Percentiles rank a stretch among this genome's conserved stretches.
These are phyloP conservation scores for Spatholobus suberectus DNA, from an alignment of 306 rosid species.

Conservation along the genomic window DNA sequence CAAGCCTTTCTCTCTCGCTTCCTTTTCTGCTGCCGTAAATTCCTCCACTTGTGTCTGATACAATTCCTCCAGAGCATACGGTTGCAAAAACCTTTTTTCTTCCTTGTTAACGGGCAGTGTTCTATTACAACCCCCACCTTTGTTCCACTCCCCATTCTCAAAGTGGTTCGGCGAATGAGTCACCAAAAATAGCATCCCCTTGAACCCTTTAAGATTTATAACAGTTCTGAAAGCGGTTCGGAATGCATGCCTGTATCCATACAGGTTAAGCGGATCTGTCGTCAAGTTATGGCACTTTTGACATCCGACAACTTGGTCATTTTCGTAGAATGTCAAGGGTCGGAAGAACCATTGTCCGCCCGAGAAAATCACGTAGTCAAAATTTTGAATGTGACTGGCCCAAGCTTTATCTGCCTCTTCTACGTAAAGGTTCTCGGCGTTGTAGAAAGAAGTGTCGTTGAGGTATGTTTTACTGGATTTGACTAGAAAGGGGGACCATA, in stretches of 20 bases:
- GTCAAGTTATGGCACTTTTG: constrained; percentile 53
- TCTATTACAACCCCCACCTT: constrained; percentile 79
- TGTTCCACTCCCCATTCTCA: constrained; percentile 78
- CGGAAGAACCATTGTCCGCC: constrained; percentile 93
- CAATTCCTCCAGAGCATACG: constrained; percentile 47
- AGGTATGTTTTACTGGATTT: constrained; percentile 53
- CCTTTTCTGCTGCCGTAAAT: constrained; percentile 48
- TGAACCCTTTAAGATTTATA: constrained; percentile 48
- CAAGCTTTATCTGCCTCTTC: constrained; percentile 71
- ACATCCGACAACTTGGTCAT: constrained; percentile 59
- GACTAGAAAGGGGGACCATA: constrained; percentile 82
- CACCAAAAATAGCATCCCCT: constrained; percentile 74
- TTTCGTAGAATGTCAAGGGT: constrained; percentile 60
- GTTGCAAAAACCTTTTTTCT: constrained; percentile 46
- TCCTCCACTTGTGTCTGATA: constrained; percentile 64
- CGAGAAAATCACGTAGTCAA: constrained; percentile 76
- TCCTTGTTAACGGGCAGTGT: constrained; percentile 52
- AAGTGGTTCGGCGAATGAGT: constrained; percentile 85
- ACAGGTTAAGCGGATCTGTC: constrained; percentile 41
- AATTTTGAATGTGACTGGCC: constrained; percentile 50
- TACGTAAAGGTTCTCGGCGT: constrained; percentile 61
- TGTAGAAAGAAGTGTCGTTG: constrained; percentile 43
- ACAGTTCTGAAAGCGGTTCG: constrained; percentile 59
- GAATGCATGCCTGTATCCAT: constrained; percentile 65
- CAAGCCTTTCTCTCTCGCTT: constrained; percentile 53